Base-by-base conservation (phyloP, 148 eudicot species). In the Selenicereus undatus region DNA sequence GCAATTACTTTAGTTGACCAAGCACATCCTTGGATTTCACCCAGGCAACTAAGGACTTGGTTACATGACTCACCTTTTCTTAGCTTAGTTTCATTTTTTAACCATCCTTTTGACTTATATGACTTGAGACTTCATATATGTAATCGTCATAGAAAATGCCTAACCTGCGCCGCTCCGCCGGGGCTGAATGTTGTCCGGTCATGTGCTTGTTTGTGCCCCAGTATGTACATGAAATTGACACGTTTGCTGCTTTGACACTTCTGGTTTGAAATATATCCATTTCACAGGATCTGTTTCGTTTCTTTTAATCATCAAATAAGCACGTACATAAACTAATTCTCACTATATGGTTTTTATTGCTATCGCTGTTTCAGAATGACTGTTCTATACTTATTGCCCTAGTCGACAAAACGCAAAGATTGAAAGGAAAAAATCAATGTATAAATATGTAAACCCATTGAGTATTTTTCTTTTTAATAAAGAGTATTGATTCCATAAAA, bases 1-100 rank as follows among this genome's bases (percentile, higher is more conserved):
- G 58, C 76, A 21, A 71, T 81, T 80, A 76, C 81, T 80, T 80
- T 76, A 71, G 83, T 84, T 84, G 86, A 84, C 86, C 72, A 74
- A 80, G 48, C 43, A 42, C 6, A 71, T 48, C 76, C 32, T 79
- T 69, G 73, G 52, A 79, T 75, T 68, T 76, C 35, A 71, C 76
- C 71, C 27, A 58, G 79, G 79, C 60, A 79, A 79, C 74, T 48
- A 56, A 58, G 50, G 86, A 84, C 81, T 73, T 42, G 74, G 86
- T 84, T 81, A 72, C 32, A 32, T 32, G 32, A 32, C 32, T 32
- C 32, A 84, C 80, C 77, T 78, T 66, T 66, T 64, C 8, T 26
- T 85, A 78, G 73, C 82, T 52, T 77, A 50, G 78, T 71, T 73
- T 56, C 2, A 56, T 56, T 56, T 74, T 54, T 62, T 39, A 65